Evolutionary conservation across 2,329 filamentous ascomycete genomes (phyloP).

Genomic region (Cladobotryum protrusum): DNA sequence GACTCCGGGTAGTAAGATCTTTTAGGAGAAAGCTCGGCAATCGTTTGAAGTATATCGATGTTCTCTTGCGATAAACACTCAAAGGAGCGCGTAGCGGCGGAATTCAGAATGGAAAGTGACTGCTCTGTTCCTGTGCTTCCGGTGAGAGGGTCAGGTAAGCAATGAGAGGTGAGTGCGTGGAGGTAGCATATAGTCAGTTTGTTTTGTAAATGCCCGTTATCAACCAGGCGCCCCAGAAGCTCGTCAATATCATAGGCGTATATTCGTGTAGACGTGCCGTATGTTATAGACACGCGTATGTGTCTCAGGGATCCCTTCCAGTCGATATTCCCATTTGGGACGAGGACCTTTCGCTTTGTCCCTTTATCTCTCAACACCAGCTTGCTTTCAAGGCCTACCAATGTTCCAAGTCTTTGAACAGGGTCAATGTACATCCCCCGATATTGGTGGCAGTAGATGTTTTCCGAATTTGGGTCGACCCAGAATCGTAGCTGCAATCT

Average conservation of each 20-base stretch:
- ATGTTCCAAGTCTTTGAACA: constrained; percentile 38
- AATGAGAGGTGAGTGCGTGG: constrained; percentile 49
- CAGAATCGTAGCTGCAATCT: constrained; percentile 43
- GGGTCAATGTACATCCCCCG: constrained; percentile 43
- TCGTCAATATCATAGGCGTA: too few species aligned
- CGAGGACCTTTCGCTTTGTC: too few species aligned
- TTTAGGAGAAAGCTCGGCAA: constrained; percentile 6
- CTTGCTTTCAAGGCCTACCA: constrained; percentile 37
- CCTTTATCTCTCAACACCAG: too few species aligned
- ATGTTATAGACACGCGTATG: too few species aligned
- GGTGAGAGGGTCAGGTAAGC: constrained; percentile 43
- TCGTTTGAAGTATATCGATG: neutral
- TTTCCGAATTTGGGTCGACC: constrained; percentile 19
- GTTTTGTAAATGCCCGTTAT: constrained; percentile 41
- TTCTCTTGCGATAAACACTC: neutral
- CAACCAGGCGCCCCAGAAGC: constrained; percentile 27
- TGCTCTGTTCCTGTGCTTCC: constrained; percentile 48
- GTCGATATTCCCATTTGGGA: too few species aligned
- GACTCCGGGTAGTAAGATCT: constrained; percentile 37
- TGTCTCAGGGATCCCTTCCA: too few species aligned
- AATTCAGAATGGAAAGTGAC: constrained; percentile 42
- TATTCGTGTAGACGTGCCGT: too few species aligned
- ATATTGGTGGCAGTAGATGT: constrained; percentile 42
- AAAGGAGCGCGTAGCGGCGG: constrained; percentile 43
- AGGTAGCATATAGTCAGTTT: constrained; percentile 43